Percentiles rank a stretch among this genome's conserved stretches.
Evolutionary conservation across 2,329 filamentous ascomycete species (phyloP).

Genomic region (Penicillium sp.): DNA sequence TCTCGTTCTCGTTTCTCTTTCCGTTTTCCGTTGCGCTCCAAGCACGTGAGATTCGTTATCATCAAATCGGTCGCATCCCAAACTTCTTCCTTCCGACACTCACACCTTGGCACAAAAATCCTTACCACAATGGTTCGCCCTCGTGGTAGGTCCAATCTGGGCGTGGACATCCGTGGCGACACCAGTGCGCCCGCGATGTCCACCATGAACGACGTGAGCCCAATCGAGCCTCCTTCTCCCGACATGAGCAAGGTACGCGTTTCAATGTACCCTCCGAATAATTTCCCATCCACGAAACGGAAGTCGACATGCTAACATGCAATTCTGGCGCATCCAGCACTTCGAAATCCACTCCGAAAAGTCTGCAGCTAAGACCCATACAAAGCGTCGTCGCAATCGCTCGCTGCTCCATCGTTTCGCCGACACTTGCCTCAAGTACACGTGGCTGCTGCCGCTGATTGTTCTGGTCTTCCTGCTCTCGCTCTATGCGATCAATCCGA

Average conservation of each 20-base stretch:
- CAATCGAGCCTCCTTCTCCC: slow-evolving; percentile 30
- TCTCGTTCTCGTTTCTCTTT: slow-evolving; percentile 3
- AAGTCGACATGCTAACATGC: not conserved
- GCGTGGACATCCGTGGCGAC: slow-evolving; percentile 49
- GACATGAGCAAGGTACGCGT: slow-evolving; percentile 32
- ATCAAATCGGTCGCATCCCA: not conserved
- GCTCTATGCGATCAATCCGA: slow-evolving; percentile 73
- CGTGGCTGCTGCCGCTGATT: slow-evolving; percentile 67
- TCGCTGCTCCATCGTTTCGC: slow-evolving; percentile 46
- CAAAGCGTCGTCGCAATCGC: slow-evolving; percentile 47
- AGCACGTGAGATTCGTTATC: not conserved
- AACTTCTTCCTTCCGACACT: not conserved
- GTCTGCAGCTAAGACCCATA: slow-evolving; percentile 32
- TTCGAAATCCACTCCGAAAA: slow-evolving; percentile 30
- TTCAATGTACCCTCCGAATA: not conserved
- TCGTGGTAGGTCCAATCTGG: slow-evolving; percentile 46
- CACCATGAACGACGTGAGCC: slow-evolving; percentile 42
- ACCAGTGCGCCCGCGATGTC: slow-evolving; percentile 48
- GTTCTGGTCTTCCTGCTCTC: slow-evolving; percentile 63
- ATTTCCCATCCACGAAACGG: not conserved
- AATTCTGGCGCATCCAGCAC: slow-evolving; percentile 8
- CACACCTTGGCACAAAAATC: not conserved
- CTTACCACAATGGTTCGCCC: slow-evolving; percentile 37
- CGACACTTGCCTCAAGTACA: slow-evolving; percentile 50
- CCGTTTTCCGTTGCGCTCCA: not conserved